A percentile compares a stretch with the other conserved stretches of the same genome.
phyloP scores from a whole-genome alignment of 2,329 filamentous ascomycete species.

The Alternaria ventricosa region DNA sequence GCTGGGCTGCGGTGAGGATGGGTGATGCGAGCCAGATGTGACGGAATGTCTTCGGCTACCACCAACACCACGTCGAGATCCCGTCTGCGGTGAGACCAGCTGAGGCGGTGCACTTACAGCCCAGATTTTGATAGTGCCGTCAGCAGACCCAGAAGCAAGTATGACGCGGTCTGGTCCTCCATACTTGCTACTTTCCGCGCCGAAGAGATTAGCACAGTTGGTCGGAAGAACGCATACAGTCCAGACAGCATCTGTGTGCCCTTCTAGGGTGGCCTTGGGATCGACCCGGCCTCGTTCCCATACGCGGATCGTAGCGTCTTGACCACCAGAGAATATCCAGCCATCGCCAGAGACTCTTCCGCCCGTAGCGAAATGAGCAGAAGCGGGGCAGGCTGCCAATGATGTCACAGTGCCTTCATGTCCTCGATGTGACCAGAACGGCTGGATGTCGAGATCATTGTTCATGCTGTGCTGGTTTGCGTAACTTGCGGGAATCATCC shows the following conservation, averaged over 20 bases:
- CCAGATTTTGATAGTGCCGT: conserved; percentile 93
- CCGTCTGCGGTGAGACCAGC: conserved; percentile 78
- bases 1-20: conserved; percentile 87
- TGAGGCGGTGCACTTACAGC: conserved; percentile 91
- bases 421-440: conserved; percentile 94
- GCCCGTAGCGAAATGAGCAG: conserved; percentile 87
- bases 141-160: conserved; percentile 88
- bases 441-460: conserved; percentile 87
- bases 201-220: conserved; percentile 80
- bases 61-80: conserved; percentile 69
- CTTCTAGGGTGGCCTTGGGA: conserved; percentile 91
- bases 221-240: conserved; percentile 89
- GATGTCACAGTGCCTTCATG: conserved; percentile 90
- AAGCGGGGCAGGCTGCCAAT: conserved; percentile 84
- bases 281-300: conserved; percentile 96
- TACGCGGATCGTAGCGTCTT: conserved; percentile 89
- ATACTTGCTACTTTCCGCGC: conserved; percentile 71
- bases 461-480: conserved; percentile 66
- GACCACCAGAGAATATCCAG: conserved; percentile 98
- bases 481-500: conserved; percentile 87
- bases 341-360: conserved; percentile 89
- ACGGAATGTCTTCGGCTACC: conserved; percentile 90
- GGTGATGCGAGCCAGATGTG: conserved; percentile 91
- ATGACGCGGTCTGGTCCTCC: conserved; percentile 85
- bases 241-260: conserved; percentile 96